Conservation (phyloP, 306 rosid genomes). For the Lagenaria siceraria region DNA sequence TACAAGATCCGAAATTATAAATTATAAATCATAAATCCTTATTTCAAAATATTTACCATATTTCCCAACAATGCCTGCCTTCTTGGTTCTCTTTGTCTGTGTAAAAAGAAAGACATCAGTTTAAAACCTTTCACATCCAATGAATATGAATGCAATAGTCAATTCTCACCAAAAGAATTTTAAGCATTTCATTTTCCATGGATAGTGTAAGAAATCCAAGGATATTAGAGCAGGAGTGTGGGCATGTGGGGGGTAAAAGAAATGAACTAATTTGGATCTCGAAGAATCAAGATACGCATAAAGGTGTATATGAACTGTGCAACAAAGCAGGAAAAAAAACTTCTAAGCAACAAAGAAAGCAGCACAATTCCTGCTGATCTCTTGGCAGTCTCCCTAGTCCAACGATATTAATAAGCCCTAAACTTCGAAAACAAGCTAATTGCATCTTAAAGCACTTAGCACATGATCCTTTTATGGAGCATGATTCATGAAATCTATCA, state of each 20-base stretch:
- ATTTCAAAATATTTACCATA: slow-evolving; percentile 30
- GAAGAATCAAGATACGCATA: not conserved
- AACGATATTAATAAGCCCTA: not conserved
- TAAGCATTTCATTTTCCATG: not conserved
- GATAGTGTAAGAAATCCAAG: not conserved
- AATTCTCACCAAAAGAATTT: not conserved
- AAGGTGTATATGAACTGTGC: not conserved
- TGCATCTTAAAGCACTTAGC: not conserved
- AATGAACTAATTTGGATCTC: not conserved
- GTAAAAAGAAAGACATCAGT: not conserved
- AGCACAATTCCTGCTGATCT: not conserved
- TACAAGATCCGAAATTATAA: not conserved
- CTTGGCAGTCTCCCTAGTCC: not conserved
- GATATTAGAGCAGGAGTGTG: not conserved
- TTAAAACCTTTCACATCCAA: not conserved
- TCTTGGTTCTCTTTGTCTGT: slow-evolving; percentile 96
- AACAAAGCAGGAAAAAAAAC: not conserved
- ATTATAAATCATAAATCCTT: not conserved
- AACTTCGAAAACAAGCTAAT: not conserved
- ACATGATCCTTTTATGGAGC: not conserved
- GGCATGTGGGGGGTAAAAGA: not conserved
- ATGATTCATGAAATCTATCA: not conserved
- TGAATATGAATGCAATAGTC: not conserved
- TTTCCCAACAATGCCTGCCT: slow-evolving; percentile 86
- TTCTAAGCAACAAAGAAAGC: not conserved